Evolutionary conservation across 345 rosid species (phyloP).

Genomic region (Barbarea vulgaris): DNA sequence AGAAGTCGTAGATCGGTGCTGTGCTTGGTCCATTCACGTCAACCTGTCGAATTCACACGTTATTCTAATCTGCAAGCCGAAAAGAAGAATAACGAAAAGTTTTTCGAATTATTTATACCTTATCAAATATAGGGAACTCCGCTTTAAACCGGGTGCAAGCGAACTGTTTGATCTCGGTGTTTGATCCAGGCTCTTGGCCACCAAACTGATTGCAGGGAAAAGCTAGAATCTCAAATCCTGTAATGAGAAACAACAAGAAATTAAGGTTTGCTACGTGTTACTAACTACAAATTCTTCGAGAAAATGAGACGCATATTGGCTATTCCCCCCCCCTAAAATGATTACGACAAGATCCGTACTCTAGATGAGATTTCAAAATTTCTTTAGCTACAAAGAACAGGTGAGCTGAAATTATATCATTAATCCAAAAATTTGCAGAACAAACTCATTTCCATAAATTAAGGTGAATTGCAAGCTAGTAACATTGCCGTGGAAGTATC

Average conservation of each 20-base stretch:
- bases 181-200: constrained; percentile 85
- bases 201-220: constrained; percentile 96
- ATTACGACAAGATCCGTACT: background rate
- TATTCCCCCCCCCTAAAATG: constrained; percentile 6
- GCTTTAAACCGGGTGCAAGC: constrained; percentile 91
- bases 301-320: background rate
- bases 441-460: background rate
- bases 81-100: background rate
- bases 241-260: constrained; percentile 9
- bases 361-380: background rate
- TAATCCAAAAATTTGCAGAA: background rate
- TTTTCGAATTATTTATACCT: constrained; percentile 44
- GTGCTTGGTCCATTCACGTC: constrained; percentile 91
- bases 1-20: constrained; percentile 81
- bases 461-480: background rate
- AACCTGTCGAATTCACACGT: constrained; percentile 49
- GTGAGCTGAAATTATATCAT: background rate
- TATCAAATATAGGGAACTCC: constrained; percentile 90
- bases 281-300: background rate
- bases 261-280: constrained; percentile 4
- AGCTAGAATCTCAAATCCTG: constrained; percentile 89
- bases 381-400: background rate
- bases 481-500: background rate
- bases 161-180: constrained; percentile 71
- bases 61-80: background rate